These are phyloP conservation scores for Lactarius sp. DNA, from an alignment of 768 basidiomycete species.

Conservation along the genomic window DNA sequence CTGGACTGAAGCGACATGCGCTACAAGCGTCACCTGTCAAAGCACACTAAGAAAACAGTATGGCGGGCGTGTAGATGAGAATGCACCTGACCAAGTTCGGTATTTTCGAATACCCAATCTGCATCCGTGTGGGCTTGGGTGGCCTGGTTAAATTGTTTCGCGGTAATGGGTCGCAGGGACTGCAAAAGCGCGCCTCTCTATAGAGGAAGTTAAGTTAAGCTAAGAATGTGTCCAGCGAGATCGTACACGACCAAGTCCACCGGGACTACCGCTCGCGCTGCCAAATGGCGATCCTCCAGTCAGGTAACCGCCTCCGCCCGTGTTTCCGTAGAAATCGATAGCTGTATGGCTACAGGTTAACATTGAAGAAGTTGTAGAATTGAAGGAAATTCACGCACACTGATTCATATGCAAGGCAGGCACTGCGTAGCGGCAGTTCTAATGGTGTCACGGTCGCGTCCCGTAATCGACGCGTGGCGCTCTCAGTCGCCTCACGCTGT, in stretches of 20 bases:
- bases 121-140: conserved; percentile 84
- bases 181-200: conserved; percentile 39
- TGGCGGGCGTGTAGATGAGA: not conserved
- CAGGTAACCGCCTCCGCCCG: conserved; percentile 52
- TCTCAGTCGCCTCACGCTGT: conserved; percentile 21
- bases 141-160: conserved; percentile 69
- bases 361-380: conserved; percentile 40
- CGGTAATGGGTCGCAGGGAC: conserved; percentile 68
- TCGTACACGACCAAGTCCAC: conserved; percentile 43
- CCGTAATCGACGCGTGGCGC: conserved; percentile 10
- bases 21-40: conserved; percentile 65
- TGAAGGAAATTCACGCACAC: conserved; percentile 13
- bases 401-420: conserved; percentile 15
- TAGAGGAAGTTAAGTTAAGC: conserved; percentile 2
- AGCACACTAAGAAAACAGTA: conserved; percentile 3
- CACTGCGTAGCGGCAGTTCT: not conserved
- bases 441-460: not conserved
- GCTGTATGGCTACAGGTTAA: conserved; percentile 30
- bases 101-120: conserved; percentile 79
- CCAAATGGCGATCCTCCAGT: conserved; percentile 57
- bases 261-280: conserved; percentile 54
- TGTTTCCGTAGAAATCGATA: conserved; percentile 36
- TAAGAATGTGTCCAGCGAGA: conserved; percentile 17
- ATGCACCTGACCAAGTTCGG: conserved; percentile 74
- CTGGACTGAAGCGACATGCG: conserved; percentile 62